Conservation (phyloP, 176 grass and related monocot genomes). For the Sorghum bicolor region Sorghum_bicolor_NCBIv3 NC_012874.2:8217501-8218000, state of each 20-base stretch:
- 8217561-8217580: neutral
- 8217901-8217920: neutral
- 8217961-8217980: neutral
- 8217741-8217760: neutral
- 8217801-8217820: neutral
- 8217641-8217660: constrained; percentile 67
- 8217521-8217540: neutral
- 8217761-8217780: neutral
- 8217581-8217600: neutral
- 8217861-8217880: neutral
- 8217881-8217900: neutral
- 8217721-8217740: neutral
- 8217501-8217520: neutral
- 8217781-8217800: neutral
- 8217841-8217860: neutral
- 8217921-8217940: neutral
- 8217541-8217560: neutral
- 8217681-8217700: constrained; percentile 21
- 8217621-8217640: constrained; percentile 83
- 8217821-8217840: neutral
- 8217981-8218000: neutral
- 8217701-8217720: neutral
- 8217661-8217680: constrained; percentile 64
- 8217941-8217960: neutral
- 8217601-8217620: neutral